Conservation (phyloP, 1,284 basidiomycete genomes). For the Ceratobasidium sp. region DNA sequence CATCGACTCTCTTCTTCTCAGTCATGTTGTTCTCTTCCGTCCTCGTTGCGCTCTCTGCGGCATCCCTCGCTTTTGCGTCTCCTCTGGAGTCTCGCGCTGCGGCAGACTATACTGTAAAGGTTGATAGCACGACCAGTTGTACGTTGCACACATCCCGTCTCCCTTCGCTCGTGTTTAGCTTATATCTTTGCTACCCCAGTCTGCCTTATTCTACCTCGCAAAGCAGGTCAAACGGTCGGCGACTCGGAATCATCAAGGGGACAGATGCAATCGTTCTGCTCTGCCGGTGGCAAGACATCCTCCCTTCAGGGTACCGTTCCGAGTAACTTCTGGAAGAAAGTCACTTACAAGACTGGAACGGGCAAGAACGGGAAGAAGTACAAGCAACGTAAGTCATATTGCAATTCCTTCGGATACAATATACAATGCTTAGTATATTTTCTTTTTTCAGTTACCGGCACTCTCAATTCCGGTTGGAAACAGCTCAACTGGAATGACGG, state of each 20-base stretch:
- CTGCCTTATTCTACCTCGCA: conserved; percentile 47
- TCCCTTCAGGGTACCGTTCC: conserved; percentile 44
- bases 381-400: conserved; percentile 35
- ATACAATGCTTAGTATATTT: not conserved
- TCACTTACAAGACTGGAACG: conserved; percentile 45
- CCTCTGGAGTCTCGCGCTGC: conserved; percentile 24
- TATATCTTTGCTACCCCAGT: not conserved
- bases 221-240: conserved; percentile 47
- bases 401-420: not conserved
- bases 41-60: conserved; percentile 16
- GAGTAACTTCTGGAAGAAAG: conserved; percentile 47
- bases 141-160: not conserved
- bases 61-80: conserved; percentile 17
- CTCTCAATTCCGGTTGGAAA: conserved; percentile 31
- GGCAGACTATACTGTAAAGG: conserved; percentile 25
- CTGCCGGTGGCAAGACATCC: conserved; percentile 20
- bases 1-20: not conserved
- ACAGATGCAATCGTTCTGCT: conserved; percentile 50
- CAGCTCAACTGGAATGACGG: conserved; percentile 50
- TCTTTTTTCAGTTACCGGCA: conserved; percentile 42
- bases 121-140: conserved; percentile 15
- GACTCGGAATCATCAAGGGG: conserved; percentile 46
- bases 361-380: conserved; percentile 46
- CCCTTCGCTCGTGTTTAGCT: no score
- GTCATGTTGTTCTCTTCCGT: conserved; percentile 33